These are phyloP conservation scores for Strobilomyces echinocephalus DNA, from an alignment of 768 basidiomycete species.

Conservation along the genomic window DNA sequence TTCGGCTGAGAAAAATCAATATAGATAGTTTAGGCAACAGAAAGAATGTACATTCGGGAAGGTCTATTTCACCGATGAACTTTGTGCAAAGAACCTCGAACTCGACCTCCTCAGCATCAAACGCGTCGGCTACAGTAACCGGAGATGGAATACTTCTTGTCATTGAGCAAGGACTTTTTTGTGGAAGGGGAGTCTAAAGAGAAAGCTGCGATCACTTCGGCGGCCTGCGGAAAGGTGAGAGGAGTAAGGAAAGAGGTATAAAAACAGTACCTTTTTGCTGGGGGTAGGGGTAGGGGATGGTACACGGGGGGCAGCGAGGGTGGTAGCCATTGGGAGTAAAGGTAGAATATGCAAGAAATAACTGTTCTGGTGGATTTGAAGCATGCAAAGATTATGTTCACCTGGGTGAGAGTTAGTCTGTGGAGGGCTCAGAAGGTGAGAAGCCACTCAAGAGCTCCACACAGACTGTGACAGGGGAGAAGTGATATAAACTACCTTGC, in stretches of 20 bases:
- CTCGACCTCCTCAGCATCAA: conserved; percentile 23
- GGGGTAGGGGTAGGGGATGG: conserved; percentile 35
- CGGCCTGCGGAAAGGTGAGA: conserved; percentile 26
- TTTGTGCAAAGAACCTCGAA: conserved; percentile 39
- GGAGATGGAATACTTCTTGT: conserved; percentile 29
- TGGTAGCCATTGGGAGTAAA: conserved; percentile 21
- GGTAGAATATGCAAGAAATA: conserved; percentile 2
- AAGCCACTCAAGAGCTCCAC: conserved; percentile 44
- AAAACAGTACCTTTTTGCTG: conserved; percentile 44
- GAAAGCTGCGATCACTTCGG: conserved; percentile 41
- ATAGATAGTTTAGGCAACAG: neutral
- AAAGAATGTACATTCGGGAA: conserved; percentile 47
- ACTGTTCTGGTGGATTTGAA: conserved; percentile 1
- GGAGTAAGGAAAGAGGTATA: neutral
- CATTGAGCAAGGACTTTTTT: conserved; percentile 22
- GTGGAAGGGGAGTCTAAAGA: conserved; percentile 37
- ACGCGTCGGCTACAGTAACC: conserved; percentile 25
- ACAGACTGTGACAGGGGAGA: conserved; percentile 58
- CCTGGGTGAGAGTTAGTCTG: too few species aligned
- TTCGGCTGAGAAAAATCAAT: conserved; percentile 38
- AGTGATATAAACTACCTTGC: conserved; percentile 64
- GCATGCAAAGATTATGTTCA: too few species aligned
- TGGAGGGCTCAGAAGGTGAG: conserved; percentile 17
- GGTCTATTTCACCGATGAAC: conserved; percentile 68
- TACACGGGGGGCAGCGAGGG: conserved; percentile 14